A percentile compares a stretch with the other conserved stretches of the same genome.
Conservation (phyloP, 2,329 filamentous ascomycete genomes). For the Hymenoscyphus albidus region DNA sequence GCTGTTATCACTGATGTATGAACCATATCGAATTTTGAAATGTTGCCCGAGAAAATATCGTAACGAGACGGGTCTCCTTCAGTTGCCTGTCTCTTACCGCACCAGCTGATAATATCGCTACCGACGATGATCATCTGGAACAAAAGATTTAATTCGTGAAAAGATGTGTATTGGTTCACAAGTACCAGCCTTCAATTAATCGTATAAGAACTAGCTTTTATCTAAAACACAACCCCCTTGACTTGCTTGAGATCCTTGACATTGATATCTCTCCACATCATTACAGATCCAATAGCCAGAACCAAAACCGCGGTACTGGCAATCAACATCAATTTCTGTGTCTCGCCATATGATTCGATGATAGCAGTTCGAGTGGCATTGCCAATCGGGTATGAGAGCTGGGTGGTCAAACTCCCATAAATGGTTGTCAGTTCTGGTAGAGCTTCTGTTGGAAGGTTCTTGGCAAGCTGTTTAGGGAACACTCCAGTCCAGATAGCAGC, state of each 20-base stretch:
- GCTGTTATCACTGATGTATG: no score
- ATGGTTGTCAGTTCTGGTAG: slow-evolving; percentile 42
- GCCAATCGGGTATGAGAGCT: slow-evolving; percentile 47
- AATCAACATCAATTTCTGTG: slow-evolving; percentile 48
- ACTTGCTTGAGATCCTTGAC: slow-evolving; percentile 43
- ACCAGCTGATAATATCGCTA: no score
- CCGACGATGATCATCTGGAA: no score
- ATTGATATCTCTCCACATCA: slow-evolving; percentile 44
- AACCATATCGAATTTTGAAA: no score
- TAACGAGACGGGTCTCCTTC: no score
- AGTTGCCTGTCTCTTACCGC: no score
- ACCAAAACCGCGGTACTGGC: slow-evolving; percentile 44
- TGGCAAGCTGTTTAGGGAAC: slow-evolving; percentile 36
- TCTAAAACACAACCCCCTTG: slow-evolving; percentile 36
- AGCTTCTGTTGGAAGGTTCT: slow-evolving; percentile 42
- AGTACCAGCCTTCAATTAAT: no score
- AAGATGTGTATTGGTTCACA: no score
- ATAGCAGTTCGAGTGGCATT: slow-evolving; percentile 45
- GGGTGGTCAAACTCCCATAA: slow-evolving; percentile 48
- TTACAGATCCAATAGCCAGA: slow-evolving; percentile 38
- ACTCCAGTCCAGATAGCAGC: slow-evolving; percentile 61
- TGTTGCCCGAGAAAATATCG: no score
- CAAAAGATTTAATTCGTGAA: no score
- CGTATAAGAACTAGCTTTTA: neutral
- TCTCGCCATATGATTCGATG: slow-evolving; percentile 52